Conservation (phyloP, 352 stramenopile species). For the Thraustotheca clavata region DNA sequence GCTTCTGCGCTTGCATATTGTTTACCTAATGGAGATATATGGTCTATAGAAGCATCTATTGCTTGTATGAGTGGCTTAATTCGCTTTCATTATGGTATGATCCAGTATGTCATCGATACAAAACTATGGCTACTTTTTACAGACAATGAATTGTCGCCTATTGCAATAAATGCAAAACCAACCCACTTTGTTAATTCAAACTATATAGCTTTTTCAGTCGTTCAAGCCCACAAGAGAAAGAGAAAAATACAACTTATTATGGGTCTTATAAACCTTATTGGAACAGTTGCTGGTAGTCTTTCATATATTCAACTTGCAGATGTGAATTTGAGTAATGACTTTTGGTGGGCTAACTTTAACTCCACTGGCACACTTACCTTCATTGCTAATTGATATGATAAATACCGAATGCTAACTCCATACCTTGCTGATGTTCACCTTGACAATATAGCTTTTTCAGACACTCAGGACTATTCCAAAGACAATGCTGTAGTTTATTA, state of each 20-base stretch:
- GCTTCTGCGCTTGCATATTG: neutral
- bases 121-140: neutral
- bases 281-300: neutral
- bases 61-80: neutral
- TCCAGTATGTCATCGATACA: neutral
- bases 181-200: too few species aligned
- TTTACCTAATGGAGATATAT: neutral
- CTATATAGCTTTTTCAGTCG: neutral
- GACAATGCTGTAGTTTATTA: neutral
- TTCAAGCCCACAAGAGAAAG: neutral
- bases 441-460: neutral
- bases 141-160: too few species aligned
- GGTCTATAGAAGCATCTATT: neutral
- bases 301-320: conserved; percentile 11
- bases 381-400: neutral
- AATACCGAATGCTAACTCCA: neutral
- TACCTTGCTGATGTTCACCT: neutral
- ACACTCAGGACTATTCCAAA: neutral
- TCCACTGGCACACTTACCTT: neutral
- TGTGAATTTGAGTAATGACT: conserved; percentile 17
- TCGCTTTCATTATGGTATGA: neutral
- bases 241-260: neutral
- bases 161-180: too few species aligned
- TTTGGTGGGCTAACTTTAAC: conserved; percentile 17
- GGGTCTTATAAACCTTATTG: neutral